Base-by-base conservation (phyloP, 2,329 filamentous ascomycete species). In the Fusarium sp. region DNA sequence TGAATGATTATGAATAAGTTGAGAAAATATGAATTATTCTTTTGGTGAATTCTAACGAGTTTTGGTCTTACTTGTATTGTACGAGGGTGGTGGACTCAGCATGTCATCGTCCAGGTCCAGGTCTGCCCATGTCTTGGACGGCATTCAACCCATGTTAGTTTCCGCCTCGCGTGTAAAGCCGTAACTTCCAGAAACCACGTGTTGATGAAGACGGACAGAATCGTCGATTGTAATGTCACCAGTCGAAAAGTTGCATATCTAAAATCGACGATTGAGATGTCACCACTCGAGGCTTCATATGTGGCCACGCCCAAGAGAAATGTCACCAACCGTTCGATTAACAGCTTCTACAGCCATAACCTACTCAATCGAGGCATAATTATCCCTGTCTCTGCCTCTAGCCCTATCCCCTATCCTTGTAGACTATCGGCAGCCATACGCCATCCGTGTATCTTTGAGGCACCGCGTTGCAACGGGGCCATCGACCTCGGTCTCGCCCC, bases 401-500 rank as follows among this genome's bases (percentile, higher is more conserved):
- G 18, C 48, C 31, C 31, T 53, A 20, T 53, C 31, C 24, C 24
- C 18, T 36, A 15, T 28, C 31, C 18, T 20, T 53, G 15, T 36
- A 50, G 30, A 28, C 50, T 28, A 33, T 30, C 45, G 33, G 61
- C 30, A 44, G 44, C 57, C 35, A 42, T 58, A 33, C 51, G 58
- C 33, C 31, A 39, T 54, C 16, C 26, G 42, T 65, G 39, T 55
- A 50, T 42, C 56, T 47, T 60, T 68, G 36, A 31, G 56, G 42
- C 18, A 48, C 55, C 55, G 47, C 44, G 42, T 65, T 47, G 13
- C 61, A 39, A 42, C 6, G 26, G 53, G 59, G 41, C 7, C 5
- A 28, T 69, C 31, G 28, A 39, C 35, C 50, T 61, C 38, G 45
- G 58, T 64, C 59, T 69, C 45, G 66, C 51, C 51, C 44, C 24